phyloP scores from a whole-genome alignment of 176 grass and related monocot species.

The Eleusine coracana region DNA sequence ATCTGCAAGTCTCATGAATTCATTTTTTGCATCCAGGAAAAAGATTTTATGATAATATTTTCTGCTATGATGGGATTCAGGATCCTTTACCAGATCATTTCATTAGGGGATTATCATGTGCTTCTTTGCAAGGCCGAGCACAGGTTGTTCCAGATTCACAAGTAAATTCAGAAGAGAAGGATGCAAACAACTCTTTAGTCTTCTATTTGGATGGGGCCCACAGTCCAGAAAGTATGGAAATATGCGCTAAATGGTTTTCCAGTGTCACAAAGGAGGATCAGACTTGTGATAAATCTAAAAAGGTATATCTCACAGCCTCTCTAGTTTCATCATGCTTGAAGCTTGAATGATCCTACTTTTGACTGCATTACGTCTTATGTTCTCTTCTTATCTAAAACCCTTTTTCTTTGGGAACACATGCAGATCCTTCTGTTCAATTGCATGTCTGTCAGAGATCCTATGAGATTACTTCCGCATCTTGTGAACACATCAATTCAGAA shows the following conservation, averaged over 20 bases:
- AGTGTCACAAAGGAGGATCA: conserved; percentile 45
- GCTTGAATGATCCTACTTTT: conserved; percentile 35
- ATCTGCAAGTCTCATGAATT: conserved; percentile 56
- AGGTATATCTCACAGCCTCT: conserved; percentile 47
- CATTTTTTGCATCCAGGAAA: conserved; percentile 19
- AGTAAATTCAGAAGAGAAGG: conserved; percentile 45
- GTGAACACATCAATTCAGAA: conserved; percentile 65
- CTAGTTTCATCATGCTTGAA: conserved; percentile 30
- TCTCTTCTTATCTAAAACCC: background rate
- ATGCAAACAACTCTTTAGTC: conserved; percentile 46
- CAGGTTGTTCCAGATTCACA: conserved; percentile 65
- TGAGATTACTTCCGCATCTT: conserved; percentile 78
- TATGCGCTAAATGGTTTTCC: conserved; percentile 95
- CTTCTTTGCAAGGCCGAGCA: conserved; percentile 83
- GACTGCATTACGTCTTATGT: conserved; percentile 20
- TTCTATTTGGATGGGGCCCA: conserved; percentile 88
- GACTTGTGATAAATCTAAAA: conserved; percentile 42
- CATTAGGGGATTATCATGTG: conserved; percentile 54
- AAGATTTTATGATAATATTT: conserved; percentile 17
- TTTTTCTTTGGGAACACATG: conserved; percentile 37
- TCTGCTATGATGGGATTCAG: conserved; percentile 50
- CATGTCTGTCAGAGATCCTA: conserved; percentile 96
- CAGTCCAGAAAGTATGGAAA: conserved; percentile 91
- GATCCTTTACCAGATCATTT: conserved; percentile 61
- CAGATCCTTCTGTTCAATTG: conserved; percentile 99